Conservation (phyloP, 768 basidiomycete species). For the Solioccasus polychromus region DNA sequence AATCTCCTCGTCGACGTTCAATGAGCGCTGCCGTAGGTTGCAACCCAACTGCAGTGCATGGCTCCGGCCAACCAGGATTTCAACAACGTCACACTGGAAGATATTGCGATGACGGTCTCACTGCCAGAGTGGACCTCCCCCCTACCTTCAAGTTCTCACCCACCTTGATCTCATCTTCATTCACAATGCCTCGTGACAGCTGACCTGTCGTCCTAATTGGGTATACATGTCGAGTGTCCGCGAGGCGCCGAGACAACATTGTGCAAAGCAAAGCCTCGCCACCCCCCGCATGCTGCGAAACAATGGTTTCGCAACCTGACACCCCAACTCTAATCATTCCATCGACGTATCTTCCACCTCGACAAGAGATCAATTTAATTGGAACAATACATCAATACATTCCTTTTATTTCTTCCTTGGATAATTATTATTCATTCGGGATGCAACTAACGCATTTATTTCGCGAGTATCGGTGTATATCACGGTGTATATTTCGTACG, state of each 20-base stretch:
- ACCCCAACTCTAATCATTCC: constrained; percentile 20
- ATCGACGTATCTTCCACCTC: constrained; percentile 16
- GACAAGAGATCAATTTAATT: constrained; percentile 20
- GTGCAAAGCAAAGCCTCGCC: background rate
- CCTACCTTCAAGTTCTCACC: constrained; percentile 8
- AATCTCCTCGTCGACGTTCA: constrained; percentile 86
- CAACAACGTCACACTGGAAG: constrained; percentile 9
- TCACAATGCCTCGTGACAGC: constrained; percentile 19
- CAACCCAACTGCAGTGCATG: constrained; percentile 6
- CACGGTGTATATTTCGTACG: constrained; percentile 19
- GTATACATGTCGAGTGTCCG: constrained; percentile 14
- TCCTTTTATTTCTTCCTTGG: constrained; percentile 3
- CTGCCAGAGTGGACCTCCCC: constrained; percentile 15
- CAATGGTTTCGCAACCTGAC: constrained; percentile 10
- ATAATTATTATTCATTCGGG: constrained; percentile 11
- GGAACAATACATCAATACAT: constrained; percentile 9
- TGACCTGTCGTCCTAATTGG: constrained; percentile 24
- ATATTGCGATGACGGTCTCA: constrained; percentile 12
- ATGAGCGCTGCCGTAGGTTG: constrained; percentile 35
- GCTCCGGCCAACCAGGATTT: constrained; percentile 8
- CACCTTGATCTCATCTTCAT: constrained; percentile 15
- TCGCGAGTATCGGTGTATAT: constrained; percentile 17
- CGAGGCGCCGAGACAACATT: constrained; percentile 1
- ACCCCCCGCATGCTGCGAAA: constrained; percentile 5
- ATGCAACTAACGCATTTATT: constrained; percentile 14